Conservation (phyloP, 139 green algal species). For the Tetraselmis chui region DNA sequence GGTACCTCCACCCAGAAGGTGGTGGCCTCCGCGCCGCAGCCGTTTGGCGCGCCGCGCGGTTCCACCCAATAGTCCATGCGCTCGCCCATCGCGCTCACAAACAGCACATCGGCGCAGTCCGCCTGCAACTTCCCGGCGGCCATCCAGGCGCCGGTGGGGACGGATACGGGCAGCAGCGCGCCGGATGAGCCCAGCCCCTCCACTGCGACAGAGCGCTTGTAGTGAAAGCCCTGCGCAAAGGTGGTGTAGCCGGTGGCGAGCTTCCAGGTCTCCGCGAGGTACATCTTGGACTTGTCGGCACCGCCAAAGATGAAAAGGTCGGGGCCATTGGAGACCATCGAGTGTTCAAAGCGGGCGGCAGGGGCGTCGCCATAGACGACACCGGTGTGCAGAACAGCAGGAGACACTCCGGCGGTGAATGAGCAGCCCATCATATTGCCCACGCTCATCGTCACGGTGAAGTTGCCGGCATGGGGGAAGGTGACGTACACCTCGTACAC, state of each 20-base stretch:
- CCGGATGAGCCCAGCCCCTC: not conserved
- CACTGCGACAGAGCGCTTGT: constrained; percentile 8
- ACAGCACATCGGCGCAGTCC: constrained; percentile 20
- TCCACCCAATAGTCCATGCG: constrained; percentile 13
- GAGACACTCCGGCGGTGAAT: not conserved
- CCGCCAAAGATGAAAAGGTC: constrained; percentile 26
- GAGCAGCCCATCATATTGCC: not conserved
- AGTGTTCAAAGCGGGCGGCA: constrained; percentile 19
- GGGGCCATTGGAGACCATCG: constrained; percentile 3
- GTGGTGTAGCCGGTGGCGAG: constrained; percentile 2
- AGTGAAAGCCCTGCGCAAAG: constrained; percentile 2
- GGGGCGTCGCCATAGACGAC: constrained; percentile 2
- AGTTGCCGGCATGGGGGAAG: not conserved
- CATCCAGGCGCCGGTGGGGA: constrained; percentile 10
- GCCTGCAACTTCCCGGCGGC: constrained; percentile 7
- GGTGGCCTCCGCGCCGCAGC: constrained; percentile 14
- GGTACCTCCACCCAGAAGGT: constrained; percentile 12
- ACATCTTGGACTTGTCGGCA: constrained; percentile 15
- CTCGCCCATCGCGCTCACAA: constrained; percentile 3
- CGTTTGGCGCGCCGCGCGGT: not conserved
- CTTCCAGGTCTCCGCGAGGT: constrained; percentile 24
- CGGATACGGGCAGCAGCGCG: constrained; percentile 6
- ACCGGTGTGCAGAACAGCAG: not conserved
- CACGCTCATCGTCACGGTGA: constrained; percentile 2
- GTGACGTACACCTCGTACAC: constrained; percentile 12